Conservation (phyloP, 768 basidiomycete species). For the Candolleomyces aberdarensis region DNA sequence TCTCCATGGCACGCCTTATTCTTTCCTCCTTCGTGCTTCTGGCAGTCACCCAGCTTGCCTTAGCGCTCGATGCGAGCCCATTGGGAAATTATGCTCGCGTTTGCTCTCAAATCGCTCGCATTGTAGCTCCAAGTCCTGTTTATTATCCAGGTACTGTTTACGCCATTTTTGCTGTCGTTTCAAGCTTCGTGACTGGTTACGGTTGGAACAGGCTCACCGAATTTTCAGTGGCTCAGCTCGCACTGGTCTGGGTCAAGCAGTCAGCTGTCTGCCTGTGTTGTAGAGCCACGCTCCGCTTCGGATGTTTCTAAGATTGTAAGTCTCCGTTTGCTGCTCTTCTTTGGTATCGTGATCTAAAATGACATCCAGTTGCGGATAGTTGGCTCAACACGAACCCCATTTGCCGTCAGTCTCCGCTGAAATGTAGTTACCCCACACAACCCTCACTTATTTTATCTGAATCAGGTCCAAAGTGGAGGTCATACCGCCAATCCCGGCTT, state of each 20-base stretch:
- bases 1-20: too few relatives aligned
- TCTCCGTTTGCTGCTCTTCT: not conserved
- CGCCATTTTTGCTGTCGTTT: too few relatives aligned
- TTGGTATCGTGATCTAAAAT: not conserved
- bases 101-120: too few relatives aligned
- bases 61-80: too few relatives aligned
- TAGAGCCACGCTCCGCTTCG: constrained; percentile 49
- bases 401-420: constrained; percentile 37
- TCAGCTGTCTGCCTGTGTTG: constrained; percentile 44
- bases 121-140: too few relatives aligned
- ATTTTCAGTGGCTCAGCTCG: not conserved
- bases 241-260: constrained; percentile 53
- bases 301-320: constrained; percentile 50
- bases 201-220: not conserved
- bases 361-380: constrained; percentile 43
- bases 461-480: constrained; percentile 61
- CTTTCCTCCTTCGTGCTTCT: too few relatives aligned
- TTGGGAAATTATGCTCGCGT: too few relatives aligned
- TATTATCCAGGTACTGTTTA: too few relatives aligned
- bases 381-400: constrained; percentile 39
- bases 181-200: too few relatives aligned
- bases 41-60: too few relatives aligned
- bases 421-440: constrained; percentile 8
- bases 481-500: constrained; percentile 54
- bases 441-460: constrained; percentile 4